Evolutionary conservation across 768 basidiomycete species (phyloP).

Genomic region (Lactarius tabidus): DNA sequence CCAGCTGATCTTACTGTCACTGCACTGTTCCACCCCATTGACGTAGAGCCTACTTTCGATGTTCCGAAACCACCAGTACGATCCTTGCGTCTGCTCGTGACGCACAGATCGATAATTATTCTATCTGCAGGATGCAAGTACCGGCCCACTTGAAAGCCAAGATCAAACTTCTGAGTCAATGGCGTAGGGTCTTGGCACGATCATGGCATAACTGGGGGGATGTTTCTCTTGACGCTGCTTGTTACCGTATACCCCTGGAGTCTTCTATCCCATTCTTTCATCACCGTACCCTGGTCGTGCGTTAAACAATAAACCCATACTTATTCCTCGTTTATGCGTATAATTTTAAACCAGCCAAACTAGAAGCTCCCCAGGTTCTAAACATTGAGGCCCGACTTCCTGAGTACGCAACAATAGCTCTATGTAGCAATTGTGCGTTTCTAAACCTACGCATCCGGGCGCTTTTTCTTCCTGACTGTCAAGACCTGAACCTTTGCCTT

Average conservation of each 20-base stretch:
- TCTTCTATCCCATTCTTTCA: neutral
- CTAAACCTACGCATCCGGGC: too few relatives aligned
- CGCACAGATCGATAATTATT: too few relatives aligned
- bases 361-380: conserved; percentile 45
- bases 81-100: too few relatives aligned
- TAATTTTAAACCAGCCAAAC: conserved; percentile 64
- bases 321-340: conserved; percentile 64
- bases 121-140: too few relatives aligned
- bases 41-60: neutral
- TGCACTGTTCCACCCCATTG: neutral
- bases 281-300: neutral
- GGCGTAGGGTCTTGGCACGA: neutral
- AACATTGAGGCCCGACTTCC: conserved; percentile 30
- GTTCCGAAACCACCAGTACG: neutral
- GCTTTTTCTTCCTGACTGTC: conserved; percentile 52
- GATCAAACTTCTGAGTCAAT: neutral
- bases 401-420: conserved; percentile 45
- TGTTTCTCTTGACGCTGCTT: neutral
- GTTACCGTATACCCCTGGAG: neutral
- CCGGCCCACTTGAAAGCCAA: neutral
- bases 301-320: conserved; percentile 44
- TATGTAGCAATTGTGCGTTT: too few relatives aligned
- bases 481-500: conserved; percentile 50
- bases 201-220: too few relatives aligned
- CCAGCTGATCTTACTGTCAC: too few relatives aligned